Base-by-base conservation (phyloP, 208 protist species). In the Crithidia brevicula region DNA sequence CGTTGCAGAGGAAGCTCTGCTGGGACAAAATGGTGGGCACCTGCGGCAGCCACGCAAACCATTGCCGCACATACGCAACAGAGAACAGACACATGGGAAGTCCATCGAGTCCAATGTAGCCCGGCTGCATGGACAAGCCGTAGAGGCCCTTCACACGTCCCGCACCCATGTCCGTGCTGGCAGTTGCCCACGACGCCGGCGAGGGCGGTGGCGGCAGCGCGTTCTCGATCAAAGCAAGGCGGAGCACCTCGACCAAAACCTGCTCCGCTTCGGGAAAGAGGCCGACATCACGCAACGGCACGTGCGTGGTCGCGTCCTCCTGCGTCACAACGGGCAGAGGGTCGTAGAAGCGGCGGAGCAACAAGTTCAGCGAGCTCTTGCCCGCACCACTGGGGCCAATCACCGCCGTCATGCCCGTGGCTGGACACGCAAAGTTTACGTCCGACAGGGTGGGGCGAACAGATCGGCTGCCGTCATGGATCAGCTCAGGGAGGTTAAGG, bases 261-360 rank as follows among this genome's bases (percentile, higher is more conserved):
- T 52, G 40, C 58, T 65, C 61, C 7, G 70, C 58, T 9, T 75
- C 62, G 13, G 3, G 20, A 1, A 18, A 16, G 31, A 23, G 3
- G 10, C 69, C 60, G 13, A 75, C 34, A 15, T 51, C 7, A 13
- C 45, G 9, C 31, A 66, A 10, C n/a, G 40, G 51, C 10, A 47
- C 45, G 6, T 15, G 20, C 11, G 6, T 23, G 16, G 4, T 25
- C 15, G 30, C 20, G 31, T 5, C 22, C 31, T 15, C 13, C 20
- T 16, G 30, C 27, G 22, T 5, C 42, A 70, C 25, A 5, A 79
- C 67, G 0, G 62, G 52, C 16, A 90, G 30, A 3, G 86, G 82
- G 40, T 95, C 85, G 72, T 94, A 96, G 33, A 87, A 73, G 33
- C 91, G 87, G 43, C 81, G 81, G 25, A 96, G 60, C 58, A 97